These are phyloP conservation scores for Gossypium arboreum DNA, from an alignment of 345 rosid species.

Conservation along the genomic window DNA sequence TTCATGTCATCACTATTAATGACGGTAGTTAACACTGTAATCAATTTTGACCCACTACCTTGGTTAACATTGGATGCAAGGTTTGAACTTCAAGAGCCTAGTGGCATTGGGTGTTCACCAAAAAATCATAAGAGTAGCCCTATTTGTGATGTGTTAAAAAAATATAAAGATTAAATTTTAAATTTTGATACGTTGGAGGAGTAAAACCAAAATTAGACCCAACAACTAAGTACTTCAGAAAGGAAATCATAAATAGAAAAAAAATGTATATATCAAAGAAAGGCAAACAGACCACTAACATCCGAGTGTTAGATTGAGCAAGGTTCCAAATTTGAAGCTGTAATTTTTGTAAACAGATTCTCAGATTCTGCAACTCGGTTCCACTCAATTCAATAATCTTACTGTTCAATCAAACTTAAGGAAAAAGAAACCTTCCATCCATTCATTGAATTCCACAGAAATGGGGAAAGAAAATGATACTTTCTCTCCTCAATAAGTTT, in stretches of 20 bases:
- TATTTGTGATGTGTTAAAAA: too few relatives aligned
- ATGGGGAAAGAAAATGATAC: constrained; percentile 44
- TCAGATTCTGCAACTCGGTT: constrained; percentile 42
- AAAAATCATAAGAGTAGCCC: too few relatives aligned
- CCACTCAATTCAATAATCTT: constrained; percentile 53
- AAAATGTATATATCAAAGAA: not conserved
- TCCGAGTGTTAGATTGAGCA: constrained; percentile 57
- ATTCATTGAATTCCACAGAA: not conserved
- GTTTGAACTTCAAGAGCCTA: too few relatives aligned
- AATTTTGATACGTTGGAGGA: too few relatives aligned
- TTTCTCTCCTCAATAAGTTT: constrained; percentile 65
- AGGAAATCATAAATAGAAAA: not conserved
- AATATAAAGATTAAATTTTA: too few relatives aligned
- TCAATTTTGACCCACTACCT: too few relatives aligned
- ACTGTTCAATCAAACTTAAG: constrained; percentile 38
- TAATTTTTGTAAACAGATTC: constrained; percentile 40
- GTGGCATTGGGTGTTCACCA: too few relatives aligned
- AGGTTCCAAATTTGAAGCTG: constrained; percentile 59
- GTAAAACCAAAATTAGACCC: too few relatives aligned
- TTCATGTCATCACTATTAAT: too few relatives aligned
- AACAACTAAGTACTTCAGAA: not conserved
- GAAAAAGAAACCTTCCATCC: not conserved
- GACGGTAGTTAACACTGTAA: too few relatives aligned
- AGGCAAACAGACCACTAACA: constrained; percentile 45
- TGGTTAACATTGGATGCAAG: too few relatives aligned